A percentile compares a stretch with the other conserved stretches of the same genome.
phyloP scores from a whole-genome alignment of 345 rosid species.

The Hypericum androsaemum region DNA sequence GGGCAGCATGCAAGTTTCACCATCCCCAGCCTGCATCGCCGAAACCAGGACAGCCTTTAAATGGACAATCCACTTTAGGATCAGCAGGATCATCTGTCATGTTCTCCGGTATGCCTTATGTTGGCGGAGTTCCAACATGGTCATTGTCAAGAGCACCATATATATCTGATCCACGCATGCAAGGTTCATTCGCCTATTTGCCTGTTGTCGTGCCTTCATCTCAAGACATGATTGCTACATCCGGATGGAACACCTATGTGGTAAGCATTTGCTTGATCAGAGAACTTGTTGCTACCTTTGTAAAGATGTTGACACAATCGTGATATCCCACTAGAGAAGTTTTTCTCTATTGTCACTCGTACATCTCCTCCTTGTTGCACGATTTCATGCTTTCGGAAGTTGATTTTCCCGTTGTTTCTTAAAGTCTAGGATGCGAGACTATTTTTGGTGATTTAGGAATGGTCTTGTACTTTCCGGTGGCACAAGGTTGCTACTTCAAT shows the following conservation, averaged over 20 bases:
- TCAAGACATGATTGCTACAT: conserved; percentile 44
- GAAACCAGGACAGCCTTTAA: conserved; percentile 24
- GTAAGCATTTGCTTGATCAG: conserved; percentile 22
- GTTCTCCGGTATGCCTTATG: conserved; percentile 45
- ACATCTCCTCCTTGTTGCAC: no score
- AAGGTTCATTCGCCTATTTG: conserved; percentile 41
- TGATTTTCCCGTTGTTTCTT: no score
- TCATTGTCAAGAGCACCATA: conserved; percentile 46
- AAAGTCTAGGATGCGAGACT: no score
- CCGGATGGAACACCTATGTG: conserved; percentile 62
- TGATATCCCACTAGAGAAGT: no score
- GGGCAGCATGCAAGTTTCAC: conserved; percentile 74
- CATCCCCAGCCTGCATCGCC: conserved; percentile 62
- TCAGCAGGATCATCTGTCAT: conserved; percentile 29
- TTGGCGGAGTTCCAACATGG: conserved; percentile 46
- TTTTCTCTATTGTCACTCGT: no score
- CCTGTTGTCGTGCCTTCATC: conserved; percentile 53
- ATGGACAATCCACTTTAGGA: conserved; percentile 33
- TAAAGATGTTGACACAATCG: no score
- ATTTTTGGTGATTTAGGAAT: no score
- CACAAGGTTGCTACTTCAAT: no score
- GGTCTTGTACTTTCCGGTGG: no score
- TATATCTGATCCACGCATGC: conserved; percentile 35
- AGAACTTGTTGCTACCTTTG: no score
- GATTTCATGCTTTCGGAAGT: no score